A percentile compares a stretch with the other conserved stretches of the same genome.
Evolutionary conservation across 192 early-diverging fungal species (phyloP).

Genomic region (Mortierella antarctica): DNA sequence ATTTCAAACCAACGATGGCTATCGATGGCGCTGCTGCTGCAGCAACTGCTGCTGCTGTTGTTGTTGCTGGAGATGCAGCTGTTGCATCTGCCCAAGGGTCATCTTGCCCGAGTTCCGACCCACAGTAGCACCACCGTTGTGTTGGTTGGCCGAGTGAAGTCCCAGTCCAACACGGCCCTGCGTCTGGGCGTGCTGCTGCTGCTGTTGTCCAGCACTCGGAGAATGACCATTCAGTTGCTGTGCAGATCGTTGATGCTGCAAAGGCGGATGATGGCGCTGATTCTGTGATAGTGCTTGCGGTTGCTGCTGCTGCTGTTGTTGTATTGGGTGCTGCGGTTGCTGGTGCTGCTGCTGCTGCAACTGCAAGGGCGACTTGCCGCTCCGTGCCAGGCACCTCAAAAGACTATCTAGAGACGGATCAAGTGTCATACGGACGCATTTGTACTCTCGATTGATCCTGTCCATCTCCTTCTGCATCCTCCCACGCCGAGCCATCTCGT

Average conservation of each 20-base stretch:
- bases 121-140: background rate
- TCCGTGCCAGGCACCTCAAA: slow-evolving; percentile 32
- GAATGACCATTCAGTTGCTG: slow-evolving; percentile 38
- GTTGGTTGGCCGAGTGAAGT: background rate
- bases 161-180: slow-evolving; percentile 21
- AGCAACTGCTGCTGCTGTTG: slow-evolving; percentile 46
- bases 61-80: slow-evolving; percentile 28
- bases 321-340: background rate
- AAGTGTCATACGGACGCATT: slow-evolving; percentile 32
- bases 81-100: slow-evolving; percentile 44
- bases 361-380: slow-evolving; percentile 23
- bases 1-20: background rate
- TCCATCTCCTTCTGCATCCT: slow-evolving; percentile 48
- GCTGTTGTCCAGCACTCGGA: slow-evolving; percentile 3
- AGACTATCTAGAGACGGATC: slow-evolving; percentile 39
- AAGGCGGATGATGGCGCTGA: background rate
- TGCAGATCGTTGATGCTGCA: slow-evolving; percentile 33
- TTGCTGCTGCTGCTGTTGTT: slow-evolving; percentile 5
- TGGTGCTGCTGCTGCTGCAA: slow-evolving; percentile 16
- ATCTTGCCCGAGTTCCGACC: slow-evolving; percentile 41
- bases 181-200: slow-evolving; percentile 18
- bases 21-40: slow-evolving; percentile 24
- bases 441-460: slow-evolving; percentile 43
- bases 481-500: slow-evolving; percentile 46
- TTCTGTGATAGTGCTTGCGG: background rate